phyloP scores from a whole-genome alignment of 2,329 filamentous ascomycete species.

The Hypoxylon sp. region DNA sequence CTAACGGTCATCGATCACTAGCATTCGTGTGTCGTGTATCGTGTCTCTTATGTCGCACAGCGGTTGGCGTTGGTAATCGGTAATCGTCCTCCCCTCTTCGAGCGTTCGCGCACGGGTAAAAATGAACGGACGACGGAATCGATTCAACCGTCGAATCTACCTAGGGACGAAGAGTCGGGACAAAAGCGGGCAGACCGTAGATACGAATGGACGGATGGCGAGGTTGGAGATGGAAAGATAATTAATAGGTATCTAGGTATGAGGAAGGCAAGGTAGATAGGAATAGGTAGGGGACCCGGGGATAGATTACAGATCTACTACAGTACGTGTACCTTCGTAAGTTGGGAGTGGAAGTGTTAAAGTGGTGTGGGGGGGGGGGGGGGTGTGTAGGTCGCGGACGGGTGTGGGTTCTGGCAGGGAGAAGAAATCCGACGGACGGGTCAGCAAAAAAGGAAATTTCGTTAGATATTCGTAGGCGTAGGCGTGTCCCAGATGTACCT shows the following conservation, averaged over 20 bases:
- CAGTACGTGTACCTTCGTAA: slow-evolving; percentile 24
- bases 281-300: slow-evolving; percentile 6
- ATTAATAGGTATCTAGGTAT: slow-evolving; percentile 30
- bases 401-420: slow-evolving; percentile 23
- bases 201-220: slow-evolving; percentile 18
- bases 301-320: slow-evolving; percentile 30
- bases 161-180: neutral
- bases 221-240: neutral
- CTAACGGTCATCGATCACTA: slow-evolving; percentile 15
- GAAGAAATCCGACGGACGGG: slow-evolving; percentile 6
- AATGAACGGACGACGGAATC: slow-evolving; percentile 32
- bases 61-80: slow-evolving; percentile 5
- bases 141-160: slow-evolving; percentile 29
- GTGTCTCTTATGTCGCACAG: slow-evolving; percentile 25
- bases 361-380: slow-evolving; percentile 12
- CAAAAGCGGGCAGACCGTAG: slow-evolving; percentile 8
- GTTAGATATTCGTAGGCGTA: slow-evolving; percentile 2
- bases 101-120: slow-evolving; percentile 26
- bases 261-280: slow-evolving; percentile 5
- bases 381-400: slow-evolving; percentile 17
- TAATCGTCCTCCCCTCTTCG: slow-evolving; percentile 26
- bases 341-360: slow-evolving; percentile 16
- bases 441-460: slow-evolving; percentile 1
- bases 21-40: slow-evolving; percentile 41
- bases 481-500: neutral